phyloP scores from a whole-genome alignment of 1,284 basidiomycete genomes.

The Coriolopsis trogii region DNA sequence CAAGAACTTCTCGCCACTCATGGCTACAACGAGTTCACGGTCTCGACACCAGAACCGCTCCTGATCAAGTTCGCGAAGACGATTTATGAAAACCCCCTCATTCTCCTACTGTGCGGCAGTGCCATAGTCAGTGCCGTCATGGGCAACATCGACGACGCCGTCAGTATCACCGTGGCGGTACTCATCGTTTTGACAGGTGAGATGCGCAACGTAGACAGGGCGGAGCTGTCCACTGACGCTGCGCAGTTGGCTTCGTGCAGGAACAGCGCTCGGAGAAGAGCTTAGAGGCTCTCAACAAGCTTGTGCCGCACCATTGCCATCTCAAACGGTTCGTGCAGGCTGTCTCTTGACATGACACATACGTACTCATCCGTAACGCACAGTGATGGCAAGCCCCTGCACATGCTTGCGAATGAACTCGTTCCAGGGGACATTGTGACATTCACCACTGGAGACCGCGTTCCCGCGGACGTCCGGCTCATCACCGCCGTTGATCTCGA shows the following conservation, averaged over 20 bases:
- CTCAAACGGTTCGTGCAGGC: slow-evolving; percentile 67
- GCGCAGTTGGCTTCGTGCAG: slow-evolving; percentile 90
- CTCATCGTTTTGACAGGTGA: slow-evolving; percentile 90
- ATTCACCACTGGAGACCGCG: slow-evolving; percentile 90
- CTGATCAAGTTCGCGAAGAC: slow-evolving; percentile 90
- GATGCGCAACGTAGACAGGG: slow-evolving; percentile 20
- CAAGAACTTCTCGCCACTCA: slow-evolving; percentile 68
- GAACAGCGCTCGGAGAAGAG: slow-evolving; percentile 95
- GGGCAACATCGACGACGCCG: slow-evolving; percentile 93
- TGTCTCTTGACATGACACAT: slow-evolving; percentile 13
- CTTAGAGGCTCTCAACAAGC: slow-evolving; percentile 93
- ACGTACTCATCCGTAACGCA: slow-evolving; percentile 20
- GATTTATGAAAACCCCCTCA: slow-evolving; percentile 93
- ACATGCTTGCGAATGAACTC: slow-evolving; percentile 90
- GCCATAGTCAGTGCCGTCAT: slow-evolving; percentile 87
- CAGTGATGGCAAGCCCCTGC: slow-evolving; percentile 75
- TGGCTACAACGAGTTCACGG: slow-evolving; percentile 94
- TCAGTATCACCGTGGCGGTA: slow-evolving; percentile 94
- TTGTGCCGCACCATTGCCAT: slow-evolving; percentile 95
- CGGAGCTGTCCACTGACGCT: not conserved
- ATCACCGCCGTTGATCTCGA: slow-evolving; percentile 82
- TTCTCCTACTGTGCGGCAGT: slow-evolving; percentile 87
- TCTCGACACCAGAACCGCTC: slow-evolving; percentile 80
- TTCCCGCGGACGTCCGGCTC: slow-evolving; percentile 92
- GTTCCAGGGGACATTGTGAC: slow-evolving; percentile 94